These are phyloP conservation scores for Lyophyllum shimeji DNA, from an alignment of 768 basidiomycete species.

Conservation along the genomic window DNA sequence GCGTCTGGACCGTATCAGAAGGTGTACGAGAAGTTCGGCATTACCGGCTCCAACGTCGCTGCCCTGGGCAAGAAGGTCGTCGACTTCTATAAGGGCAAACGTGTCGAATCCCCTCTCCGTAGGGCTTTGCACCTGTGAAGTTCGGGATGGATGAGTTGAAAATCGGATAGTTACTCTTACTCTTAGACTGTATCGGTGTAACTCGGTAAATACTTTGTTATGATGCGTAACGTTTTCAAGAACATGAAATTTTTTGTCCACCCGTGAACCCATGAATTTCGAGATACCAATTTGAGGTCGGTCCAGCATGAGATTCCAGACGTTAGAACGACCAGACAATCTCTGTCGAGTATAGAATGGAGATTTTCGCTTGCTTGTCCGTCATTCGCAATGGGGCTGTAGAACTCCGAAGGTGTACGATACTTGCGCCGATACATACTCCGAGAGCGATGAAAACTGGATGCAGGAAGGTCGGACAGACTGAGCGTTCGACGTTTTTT, in stretches of 20 bases:
- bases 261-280: too few species aligned
- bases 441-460: too few species aligned
- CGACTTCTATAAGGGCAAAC: conserved; percentile 80
- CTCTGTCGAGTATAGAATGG: too few species aligned
- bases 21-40: conserved; percentile 89
- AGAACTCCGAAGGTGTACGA: too few species aligned
- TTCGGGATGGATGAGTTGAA: conserved; percentile 4
- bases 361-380: too few species aligned
- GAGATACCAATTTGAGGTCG: too few species aligned
- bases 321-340: too few species aligned
- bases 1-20: conserved; percentile 88
- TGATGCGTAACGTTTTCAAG: neutral
- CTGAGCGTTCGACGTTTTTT: neutral
- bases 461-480: too few species aligned
- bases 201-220: neutral
- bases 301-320: too few species aligned
- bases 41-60: conserved; percentile 81
- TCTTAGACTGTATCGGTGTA: conserved; percentile 10
- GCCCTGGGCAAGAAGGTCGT: conserved; percentile 82
- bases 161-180: neutral
- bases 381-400: too few species aligned
- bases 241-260: too few species aligned
- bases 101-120: conserved; percentile 71
- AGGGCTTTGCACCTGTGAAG: conserved; percentile 58
- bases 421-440: too few species aligned